Evolutionary conservation across 2,329 filamentous ascomycete genomes (phyloP), one percentile per base, ranked within the genome.

Genomic region (Fulvia fulva): DNA sequence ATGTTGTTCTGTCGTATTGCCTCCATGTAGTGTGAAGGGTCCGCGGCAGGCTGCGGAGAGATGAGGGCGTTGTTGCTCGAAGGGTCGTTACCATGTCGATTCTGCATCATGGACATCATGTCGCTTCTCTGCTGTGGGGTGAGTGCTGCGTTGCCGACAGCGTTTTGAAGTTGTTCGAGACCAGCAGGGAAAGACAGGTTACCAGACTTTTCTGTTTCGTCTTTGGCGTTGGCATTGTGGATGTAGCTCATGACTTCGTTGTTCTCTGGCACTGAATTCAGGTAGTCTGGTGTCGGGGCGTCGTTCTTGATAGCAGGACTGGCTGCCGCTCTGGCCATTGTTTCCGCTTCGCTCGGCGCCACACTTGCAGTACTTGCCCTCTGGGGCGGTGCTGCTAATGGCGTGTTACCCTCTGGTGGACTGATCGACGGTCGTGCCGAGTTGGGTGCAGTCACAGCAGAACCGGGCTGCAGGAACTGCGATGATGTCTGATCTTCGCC

Each of bases 1-100:
- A 94, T 89, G 26, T 88, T 82, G 4, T 88, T 92, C 60, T 83
- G 83, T 47, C 81, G 83, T 61, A 94, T 83, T 41, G 86, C 81
- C 52, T 83, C 80, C 21, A 90, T 76, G 23, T 54, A 50, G 14
- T 78, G 76, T 0, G 81, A 80, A 74, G 83, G 23, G 26, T 80
- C 1, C 78, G 75, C 0, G 83, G 82, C 0, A 83, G 77, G 12
- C 74, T 78, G 3, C 2, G 83, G 82, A 16, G 79, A 81, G 46
- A 81, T 77, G 11, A 86, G 75, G 2, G 83, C 83, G 62, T 84
- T 86, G 69, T 85, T 84, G 52, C 68, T 64, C 14, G 71, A 66
- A 16, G 74, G 73, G 16, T 74, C 70, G 23, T 78, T 75, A 5
- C 71, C 70, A 73, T 78, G 59, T 74, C 78, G 58, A 61, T 69